These are phyloP conservation scores for Ramaria sp. DNA, from an alignment of 768 basidiomycete genomes.

Conservation along the genomic window DNA sequence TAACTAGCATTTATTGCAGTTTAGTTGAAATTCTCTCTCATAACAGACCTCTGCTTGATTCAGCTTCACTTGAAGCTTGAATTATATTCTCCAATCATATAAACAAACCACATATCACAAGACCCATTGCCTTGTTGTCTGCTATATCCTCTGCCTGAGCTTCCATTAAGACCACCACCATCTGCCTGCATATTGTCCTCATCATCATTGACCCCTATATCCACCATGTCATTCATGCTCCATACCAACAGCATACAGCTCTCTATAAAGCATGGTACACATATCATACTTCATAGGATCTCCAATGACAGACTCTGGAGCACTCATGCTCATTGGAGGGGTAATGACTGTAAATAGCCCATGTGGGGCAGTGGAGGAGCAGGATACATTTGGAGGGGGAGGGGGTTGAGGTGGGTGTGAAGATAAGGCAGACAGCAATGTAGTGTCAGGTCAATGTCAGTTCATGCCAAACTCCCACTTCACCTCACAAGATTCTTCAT, in stretches of 20 bases:
- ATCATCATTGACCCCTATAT: constrained; percentile 19
- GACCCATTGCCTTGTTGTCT: constrained; percentile 27
- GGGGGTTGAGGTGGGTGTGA: background rate
- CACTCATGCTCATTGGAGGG: background rate
- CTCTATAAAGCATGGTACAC: background rate
- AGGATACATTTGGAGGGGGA: background rate
- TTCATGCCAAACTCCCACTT: constrained; percentile 56
- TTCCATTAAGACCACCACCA: constrained; percentile 13
- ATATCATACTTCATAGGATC: background rate
- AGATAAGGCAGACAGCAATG: background rate
- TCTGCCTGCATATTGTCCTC: constrained; percentile 24
- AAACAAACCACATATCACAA: no score
- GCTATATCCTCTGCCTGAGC: constrained; percentile 24
- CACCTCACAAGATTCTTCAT: constrained; percentile 10
- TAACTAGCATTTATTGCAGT: no score
- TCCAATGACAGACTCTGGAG: background rate
- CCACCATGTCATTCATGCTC: background rate
- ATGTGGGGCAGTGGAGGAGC: constrained; percentile 7
- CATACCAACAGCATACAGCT: background rate
- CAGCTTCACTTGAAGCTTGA: no score
- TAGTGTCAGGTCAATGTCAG: background rate
- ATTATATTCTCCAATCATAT: no score
- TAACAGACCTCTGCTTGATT: no score
- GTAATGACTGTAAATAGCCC: background rate
- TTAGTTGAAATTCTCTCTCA: no score